Evolutionary conservation across 768 basidiomycete species (phyloP).

Genomic region (Mycena rosella): DNA sequence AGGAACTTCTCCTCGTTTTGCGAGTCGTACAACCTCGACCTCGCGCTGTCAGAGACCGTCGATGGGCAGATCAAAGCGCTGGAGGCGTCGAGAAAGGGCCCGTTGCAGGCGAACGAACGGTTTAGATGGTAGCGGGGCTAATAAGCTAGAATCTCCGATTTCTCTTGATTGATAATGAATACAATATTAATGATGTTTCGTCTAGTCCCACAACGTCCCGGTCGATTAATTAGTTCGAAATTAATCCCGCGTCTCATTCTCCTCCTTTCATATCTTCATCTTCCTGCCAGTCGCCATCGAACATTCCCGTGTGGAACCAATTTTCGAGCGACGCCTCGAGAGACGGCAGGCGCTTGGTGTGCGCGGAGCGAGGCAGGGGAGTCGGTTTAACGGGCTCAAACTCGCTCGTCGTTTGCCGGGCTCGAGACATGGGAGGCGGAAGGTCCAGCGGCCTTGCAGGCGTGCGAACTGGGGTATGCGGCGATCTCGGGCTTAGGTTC

Average conservation of each 20-base stretch:
- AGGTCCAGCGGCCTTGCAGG: background rate
- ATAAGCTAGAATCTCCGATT: too few relatives aligned
- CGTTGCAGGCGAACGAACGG: background rate
- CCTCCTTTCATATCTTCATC: background rate
- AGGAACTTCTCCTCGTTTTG: background rate
- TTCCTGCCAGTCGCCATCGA: background rate
- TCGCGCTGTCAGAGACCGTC: background rate
- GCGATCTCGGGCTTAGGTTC: background rate
- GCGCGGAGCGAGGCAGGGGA: background rate
- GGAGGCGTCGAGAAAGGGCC: background rate
- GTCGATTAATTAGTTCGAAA: background rate
- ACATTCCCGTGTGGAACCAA: slow-evolving; percentile 10
- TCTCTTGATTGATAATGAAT: too few relatives aligned
- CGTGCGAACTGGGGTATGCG: background rate
- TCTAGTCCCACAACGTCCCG: too few relatives aligned
- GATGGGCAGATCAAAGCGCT: background rate
- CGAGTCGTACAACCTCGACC: background rate
- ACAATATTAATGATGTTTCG: too few relatives aligned
- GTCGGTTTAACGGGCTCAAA: background rate
- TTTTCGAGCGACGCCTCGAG: slow-evolving; percentile 5
- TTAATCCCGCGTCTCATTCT: background rate
- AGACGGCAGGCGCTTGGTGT: background rate
- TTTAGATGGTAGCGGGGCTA: too few relatives aligned
- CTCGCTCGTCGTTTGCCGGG: background rate
- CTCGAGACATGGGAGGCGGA: background rate